A percentile compares a stretch with the other conserved stretches of the same genome.
Conservation (phyloP, 1,284 basidiomycete species). For the Pseudozyma hubeiensis region DNA sequence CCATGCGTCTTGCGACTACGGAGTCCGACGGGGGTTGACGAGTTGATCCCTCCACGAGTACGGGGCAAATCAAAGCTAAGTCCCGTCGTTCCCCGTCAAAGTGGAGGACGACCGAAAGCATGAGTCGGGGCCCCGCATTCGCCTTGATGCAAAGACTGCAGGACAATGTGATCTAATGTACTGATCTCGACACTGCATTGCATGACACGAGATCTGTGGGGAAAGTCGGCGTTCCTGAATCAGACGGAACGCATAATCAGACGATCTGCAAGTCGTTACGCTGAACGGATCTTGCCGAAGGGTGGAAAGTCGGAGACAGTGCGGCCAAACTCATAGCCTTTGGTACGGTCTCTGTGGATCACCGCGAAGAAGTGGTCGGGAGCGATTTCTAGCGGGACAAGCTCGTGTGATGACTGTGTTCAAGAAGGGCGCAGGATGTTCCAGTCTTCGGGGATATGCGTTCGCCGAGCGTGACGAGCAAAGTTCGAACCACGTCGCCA, state of each 20-base stretch:
- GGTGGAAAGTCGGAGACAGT: background rate
- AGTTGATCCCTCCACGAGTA: too few relatives aligned
- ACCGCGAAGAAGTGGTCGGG: background rate
- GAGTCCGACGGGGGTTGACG: too few relatives aligned
- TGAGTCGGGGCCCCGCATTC: conserved; percentile 8
- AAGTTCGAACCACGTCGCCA: background rate
- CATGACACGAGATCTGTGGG: background rate
- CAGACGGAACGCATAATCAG: too few relatives aligned
- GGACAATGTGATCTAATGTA: background rate
- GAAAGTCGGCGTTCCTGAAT: too few relatives aligned
- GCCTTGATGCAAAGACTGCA: conserved; percentile 1
- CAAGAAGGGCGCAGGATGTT: too few relatives aligned
- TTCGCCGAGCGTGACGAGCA: background rate
- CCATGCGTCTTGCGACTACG: too few relatives aligned
- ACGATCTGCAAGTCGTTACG: background rate
- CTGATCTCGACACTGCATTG: too few relatives aligned
- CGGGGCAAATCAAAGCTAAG: background rate
- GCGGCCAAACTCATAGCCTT: background rate
- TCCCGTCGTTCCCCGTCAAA: background rate
- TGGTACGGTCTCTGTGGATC: background rate
- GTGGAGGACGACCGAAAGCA: too few relatives aligned
- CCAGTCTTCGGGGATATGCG: background rate
- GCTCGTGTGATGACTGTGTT: background rate
- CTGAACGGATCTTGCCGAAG: conserved; percentile 5
- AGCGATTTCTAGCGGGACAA: background rate